phyloP scores from a whole-genome alignment of 441 rosid species.

The Gossypium davidsonii region DNA sequence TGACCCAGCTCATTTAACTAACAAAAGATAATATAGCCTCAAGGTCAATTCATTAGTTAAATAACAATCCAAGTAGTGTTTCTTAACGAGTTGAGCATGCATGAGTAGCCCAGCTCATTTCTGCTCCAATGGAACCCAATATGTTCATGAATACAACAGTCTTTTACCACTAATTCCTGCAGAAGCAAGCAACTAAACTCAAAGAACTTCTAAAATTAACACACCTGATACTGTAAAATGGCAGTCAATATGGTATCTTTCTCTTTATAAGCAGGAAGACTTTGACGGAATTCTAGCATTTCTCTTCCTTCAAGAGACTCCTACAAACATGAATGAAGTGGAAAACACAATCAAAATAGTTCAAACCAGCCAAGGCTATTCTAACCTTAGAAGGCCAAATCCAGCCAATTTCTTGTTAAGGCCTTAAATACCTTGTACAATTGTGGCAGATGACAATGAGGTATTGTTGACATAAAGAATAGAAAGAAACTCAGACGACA shows the following conservation, averaged over 20 bases:
- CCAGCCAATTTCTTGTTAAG: not conserved
- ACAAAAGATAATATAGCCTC: not conserved
- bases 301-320: constrained; percentile 57
- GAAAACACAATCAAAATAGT: not conserved
- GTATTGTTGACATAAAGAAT: not conserved
- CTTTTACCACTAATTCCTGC: not conserved
- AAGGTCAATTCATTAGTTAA: not conserved
- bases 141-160: not conserved
- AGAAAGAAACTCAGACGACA: not conserved
- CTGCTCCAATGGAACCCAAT: not conserved
- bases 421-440: not conserved
- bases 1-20: constrained; percentile 1
- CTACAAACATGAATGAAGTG: constrained; percentile 24
- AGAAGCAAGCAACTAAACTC: constrained; percentile 9
- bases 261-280: constrained; percentile 76
- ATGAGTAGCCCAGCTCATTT: not conserved
- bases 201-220: not conserved
- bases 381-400: not conserved
- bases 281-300: constrained; percentile 59
- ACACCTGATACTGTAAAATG: constrained; percentile 71
- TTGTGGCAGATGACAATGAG: not conserved
- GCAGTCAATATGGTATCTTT: constrained; percentile 55
- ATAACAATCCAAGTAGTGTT: not conserved
- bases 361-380: not conserved
- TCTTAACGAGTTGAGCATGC: not conserved